Conservation (phyloP, 805 yeast species). For the Candida ponderosae region DNA sequence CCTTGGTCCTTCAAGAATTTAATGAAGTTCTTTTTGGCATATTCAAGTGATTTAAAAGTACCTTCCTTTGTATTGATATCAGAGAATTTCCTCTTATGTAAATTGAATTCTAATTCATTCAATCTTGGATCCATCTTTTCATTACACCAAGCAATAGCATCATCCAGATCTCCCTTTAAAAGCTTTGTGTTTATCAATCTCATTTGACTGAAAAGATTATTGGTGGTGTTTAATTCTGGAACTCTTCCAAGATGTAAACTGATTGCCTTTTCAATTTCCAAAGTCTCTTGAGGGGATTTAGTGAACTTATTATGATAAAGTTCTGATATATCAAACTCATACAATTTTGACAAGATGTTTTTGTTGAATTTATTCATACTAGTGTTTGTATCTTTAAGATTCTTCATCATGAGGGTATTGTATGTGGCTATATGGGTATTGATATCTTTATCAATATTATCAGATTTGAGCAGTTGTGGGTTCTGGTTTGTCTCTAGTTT, state of each 20-base stretch:
- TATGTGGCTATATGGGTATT: no score
- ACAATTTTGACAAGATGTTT: slow-evolving; percentile 18
- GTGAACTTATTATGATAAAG: slow-evolving; percentile 25
- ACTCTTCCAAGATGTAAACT: slow-evolving; percentile 38
- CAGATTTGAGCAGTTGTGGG: neutral
- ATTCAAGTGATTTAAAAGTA: slow-evolving; percentile 28
- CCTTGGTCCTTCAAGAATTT: slow-evolving; percentile 23
- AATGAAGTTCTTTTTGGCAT: slow-evolving; percentile 34
- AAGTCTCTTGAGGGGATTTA: slow-evolving; percentile 12
- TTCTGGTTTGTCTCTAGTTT: neutral
- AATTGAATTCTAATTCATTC: slow-evolving; percentile 33
- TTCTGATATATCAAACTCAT: slow-evolving; percentile 24
- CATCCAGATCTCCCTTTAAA: slow-evolving; percentile 25
- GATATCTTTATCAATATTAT: no score
- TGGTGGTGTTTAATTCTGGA: slow-evolving; percentile 32
- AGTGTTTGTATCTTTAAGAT: slow-evolving; percentile 18
- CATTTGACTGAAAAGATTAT: slow-evolving; percentile 31
- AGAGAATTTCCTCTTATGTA: slow-evolving; percentile 36
- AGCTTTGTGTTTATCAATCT: slow-evolving; percentile 32
- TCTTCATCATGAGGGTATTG: slow-evolving; percentile 1
- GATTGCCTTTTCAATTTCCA: slow-evolving; percentile 31
- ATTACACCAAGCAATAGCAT: slow-evolving; percentile 45
- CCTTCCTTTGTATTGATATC: slow-evolving; percentile 20
- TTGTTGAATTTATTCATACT: slow-evolving; percentile 21
- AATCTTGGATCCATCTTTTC: slow-evolving; percentile 24